A percentile compares a stretch with the other conserved stretches of the same genome.
Conservation (phyloP, 2,329 filamentous ascomycete genomes). For the Grosmannia clavigera region DNA sequence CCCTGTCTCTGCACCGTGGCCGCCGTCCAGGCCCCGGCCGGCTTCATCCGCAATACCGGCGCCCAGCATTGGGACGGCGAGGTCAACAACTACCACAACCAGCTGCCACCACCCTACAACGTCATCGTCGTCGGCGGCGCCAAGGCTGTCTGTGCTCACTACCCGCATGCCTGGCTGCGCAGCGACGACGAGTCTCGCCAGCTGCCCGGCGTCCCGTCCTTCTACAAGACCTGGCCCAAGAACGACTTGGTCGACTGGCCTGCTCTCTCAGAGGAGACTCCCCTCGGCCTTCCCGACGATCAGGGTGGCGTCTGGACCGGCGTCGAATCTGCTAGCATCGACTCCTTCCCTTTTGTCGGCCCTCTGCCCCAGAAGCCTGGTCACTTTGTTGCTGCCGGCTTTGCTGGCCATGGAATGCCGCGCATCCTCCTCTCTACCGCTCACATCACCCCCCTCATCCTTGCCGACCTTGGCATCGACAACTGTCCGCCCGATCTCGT, state of each 20-base stretch:
- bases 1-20: slow-evolving; percentile 55
- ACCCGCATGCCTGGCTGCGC: not conserved
- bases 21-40: slow-evolving; percentile 26
- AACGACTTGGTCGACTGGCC: not conserved
- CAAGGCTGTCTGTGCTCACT: slow-evolving; percentile 1
- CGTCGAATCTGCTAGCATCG: not conserved
- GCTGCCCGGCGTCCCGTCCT: slow-evolving; percentile 2
- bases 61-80: slow-evolving; percentile 3
- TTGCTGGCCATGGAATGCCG: slow-evolving; percentile 2
- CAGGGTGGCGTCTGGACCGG: slow-evolving; percentile 3
- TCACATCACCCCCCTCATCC: not conserved
- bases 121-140: slow-evolving; percentile 3
- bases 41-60: slow-evolving; percentile 1
- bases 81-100: slow-evolving; percentile 5
- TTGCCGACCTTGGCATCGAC: not conserved
- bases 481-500: not conserved
- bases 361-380: not conserved
- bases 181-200: not conserved
- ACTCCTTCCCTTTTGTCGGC: not conserved
- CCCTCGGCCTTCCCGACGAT: not conserved
- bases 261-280: not conserved
- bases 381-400: not conserved
- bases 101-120: slow-evolving; percentile 3
- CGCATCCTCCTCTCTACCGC: slow-evolving; percentile 3
- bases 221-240: not conserved